These are phyloP conservation scores for Pseudogymnoascus sp. DNA, from an alignment of 2,329 filamentous ascomycete genomes.

Conservation along the genomic window DNA sequence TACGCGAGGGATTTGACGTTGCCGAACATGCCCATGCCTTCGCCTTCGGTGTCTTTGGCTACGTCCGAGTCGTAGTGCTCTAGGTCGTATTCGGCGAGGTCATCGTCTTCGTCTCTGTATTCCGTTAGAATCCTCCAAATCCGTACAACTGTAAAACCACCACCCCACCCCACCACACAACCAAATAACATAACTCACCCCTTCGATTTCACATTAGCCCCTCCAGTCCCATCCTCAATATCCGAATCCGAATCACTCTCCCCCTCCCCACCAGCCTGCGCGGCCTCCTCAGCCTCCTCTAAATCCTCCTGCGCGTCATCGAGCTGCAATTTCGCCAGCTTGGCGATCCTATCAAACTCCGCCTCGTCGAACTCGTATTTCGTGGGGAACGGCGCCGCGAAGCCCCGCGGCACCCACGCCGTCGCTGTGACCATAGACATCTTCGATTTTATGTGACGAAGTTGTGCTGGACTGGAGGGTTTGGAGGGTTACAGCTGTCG, in stretches of 20 bases:
- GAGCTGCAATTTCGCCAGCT: constrained; percentile 52
- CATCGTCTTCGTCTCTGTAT: constrained; percentile 59
- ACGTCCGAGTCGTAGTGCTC: constrained; percentile 90
- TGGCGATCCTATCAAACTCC: constrained; percentile 49
- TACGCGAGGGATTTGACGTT: constrained; percentile 91
- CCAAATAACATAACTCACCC: constrained; percentile 30
- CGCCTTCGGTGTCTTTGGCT: constrained; percentile 52
- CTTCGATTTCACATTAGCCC: constrained; percentile 29
- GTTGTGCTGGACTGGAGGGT: not conserved
- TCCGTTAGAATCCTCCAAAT: constrained; percentile 10
- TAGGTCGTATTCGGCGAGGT: constrained; percentile 91
- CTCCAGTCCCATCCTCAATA: constrained; percentile 19
- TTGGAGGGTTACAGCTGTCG: not conserved
- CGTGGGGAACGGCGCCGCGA: constrained; percentile 48
- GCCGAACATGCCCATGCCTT: constrained; percentile 85
- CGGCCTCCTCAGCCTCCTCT: constrained; percentile 41
- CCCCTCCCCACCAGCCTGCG: constrained; percentile 24
- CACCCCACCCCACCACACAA: not conserved
- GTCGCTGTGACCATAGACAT: constrained; percentile 49
- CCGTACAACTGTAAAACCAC: constrained; percentile 1
- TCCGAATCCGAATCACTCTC: constrained; percentile 30
- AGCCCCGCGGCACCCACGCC: constrained; percentile 49
- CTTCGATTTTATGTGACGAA: not conserved
- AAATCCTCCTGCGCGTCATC: constrained; percentile 88
- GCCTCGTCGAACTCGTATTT: constrained; percentile 51